A percentile compares a stretch with the other conserved stretches of the same genome.
Conservation (phyloP, 1,139 yeast genomes). For the Lodderomyces margitis region DNA sequence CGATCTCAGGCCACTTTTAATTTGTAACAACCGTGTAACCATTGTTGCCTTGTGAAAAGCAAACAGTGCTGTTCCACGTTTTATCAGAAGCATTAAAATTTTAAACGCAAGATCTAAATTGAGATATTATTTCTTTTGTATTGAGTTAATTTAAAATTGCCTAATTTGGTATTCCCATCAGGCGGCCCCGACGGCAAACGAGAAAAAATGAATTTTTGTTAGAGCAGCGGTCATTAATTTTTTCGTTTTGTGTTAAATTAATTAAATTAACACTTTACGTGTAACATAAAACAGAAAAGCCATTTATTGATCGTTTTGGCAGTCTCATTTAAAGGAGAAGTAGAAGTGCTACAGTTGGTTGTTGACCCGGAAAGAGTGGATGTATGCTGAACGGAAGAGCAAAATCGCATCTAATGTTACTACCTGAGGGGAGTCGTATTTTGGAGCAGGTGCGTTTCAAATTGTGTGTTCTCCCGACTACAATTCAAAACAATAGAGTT, state of each 20-base stretch:
- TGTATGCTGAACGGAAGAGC: too few relatives aligned
- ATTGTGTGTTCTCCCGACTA: neutral
- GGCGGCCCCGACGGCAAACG: neutral
- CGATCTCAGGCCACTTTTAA: too few relatives aligned
- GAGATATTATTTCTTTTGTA: neutral
- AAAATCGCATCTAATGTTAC: too few relatives aligned
- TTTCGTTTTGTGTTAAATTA: slow-evolving; percentile 1
- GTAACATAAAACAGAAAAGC: neutral
- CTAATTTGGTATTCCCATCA: neutral
- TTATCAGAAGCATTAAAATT: too few relatives aligned
- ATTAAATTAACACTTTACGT: neutral
- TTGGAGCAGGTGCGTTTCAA: neutral
- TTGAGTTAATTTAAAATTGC: neutral
- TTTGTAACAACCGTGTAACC: too few relatives aligned
- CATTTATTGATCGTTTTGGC: too few relatives aligned
- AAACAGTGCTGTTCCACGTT: too few relatives aligned
- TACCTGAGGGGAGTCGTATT: too few relatives aligned
- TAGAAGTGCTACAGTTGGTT: too few relatives aligned
- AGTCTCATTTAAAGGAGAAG: neutral
- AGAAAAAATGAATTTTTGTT: neutral
- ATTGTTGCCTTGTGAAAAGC: too few relatives aligned
- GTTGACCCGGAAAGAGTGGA: too few relatives aligned
- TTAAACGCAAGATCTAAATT: neutral
- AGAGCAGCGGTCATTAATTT: neutral
- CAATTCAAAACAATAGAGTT: neutral